phyloP scores from a whole-genome alignment of 495 filamentous ascomycete genomes.

The Rusavskia elegans region DNA sequence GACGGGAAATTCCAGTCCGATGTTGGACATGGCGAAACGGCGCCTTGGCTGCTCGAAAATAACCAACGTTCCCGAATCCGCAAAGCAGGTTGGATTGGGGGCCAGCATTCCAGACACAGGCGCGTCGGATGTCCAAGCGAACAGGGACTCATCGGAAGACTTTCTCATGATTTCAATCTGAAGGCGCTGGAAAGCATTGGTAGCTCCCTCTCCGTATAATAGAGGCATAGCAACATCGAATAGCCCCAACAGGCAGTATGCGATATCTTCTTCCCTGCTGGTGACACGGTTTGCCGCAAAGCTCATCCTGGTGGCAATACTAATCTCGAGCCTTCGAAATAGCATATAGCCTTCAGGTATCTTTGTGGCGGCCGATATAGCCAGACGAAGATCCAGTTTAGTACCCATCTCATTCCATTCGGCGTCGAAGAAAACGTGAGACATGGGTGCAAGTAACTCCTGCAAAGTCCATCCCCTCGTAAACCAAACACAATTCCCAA shows the following conservation, averaged over 20 bases:
- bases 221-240: slow-evolving; percentile 12
- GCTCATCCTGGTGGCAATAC: slow-evolving; percentile 4
- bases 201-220: slow-evolving; percentile 8
- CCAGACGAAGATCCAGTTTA: slow-evolving; percentile 1
- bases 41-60: too few relatives aligned
- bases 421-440: slow-evolving; percentile 10
- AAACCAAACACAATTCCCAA: slow-evolving; percentile 1
- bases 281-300: slow-evolving; percentile 6
- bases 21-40: background rate
- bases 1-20: background rate
- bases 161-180: slow-evolving; percentile 10
- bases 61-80: slow-evolving; percentile 1
- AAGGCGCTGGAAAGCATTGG: slow-evolving; percentile 3
- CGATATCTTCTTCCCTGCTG: slow-evolving; percentile 6
- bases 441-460: slow-evolving; percentile 7
- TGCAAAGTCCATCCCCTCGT: slow-evolving; percentile 8
- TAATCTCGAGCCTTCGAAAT: background rate
- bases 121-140: slow-evolving; percentile 7
- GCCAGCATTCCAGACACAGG: slow-evolving; percentile 7
- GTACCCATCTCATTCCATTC: slow-evolving; percentile 11
- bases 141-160: slow-evolving; percentile 5
- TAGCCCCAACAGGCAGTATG: slow-evolving; percentile 11
- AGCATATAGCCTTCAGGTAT: background rate
- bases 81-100: slow-evolving; percentile 5
- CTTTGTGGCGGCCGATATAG: slow-evolving; percentile 5